Percentiles rank a stretch among this genome's conserved stretches.
Evolutionary conservation across 495 filamentous ascomycete species (phyloP).

Genomic region (Penicillium pancosmium): DNA sequence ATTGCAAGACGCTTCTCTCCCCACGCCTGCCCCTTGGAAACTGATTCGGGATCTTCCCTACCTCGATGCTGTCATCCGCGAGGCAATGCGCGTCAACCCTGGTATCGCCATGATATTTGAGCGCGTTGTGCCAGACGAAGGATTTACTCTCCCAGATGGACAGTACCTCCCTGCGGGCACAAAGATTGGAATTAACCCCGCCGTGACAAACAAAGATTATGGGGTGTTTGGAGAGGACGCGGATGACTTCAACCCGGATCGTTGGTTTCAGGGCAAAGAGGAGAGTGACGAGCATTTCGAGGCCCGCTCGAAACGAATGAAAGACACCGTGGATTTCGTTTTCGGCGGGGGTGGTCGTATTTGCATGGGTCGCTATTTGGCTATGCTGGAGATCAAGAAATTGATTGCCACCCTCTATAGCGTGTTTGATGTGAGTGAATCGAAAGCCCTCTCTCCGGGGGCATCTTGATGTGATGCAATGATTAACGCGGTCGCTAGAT

Average conservation of each 20-base stretch:
- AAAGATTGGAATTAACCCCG: conserved; percentile 62
- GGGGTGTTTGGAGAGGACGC: conserved; percentile 59
- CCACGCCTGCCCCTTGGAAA: conserved; percentile 17
- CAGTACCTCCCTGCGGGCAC: conserved; percentile 55
- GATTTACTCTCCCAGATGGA: conserved; percentile 52
- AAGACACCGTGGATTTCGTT: conserved; percentile 40
- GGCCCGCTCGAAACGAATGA: conserved; percentile 21
- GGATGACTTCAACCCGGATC: conserved; percentile 55
- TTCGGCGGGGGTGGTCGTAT: conserved; percentile 69
- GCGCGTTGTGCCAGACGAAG: conserved; percentile 62
- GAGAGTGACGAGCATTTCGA: conserved; percentile 23
- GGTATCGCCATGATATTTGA: conserved; percentile 64
- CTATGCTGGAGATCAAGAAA: conserved; percentile 78
- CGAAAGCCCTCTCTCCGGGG: not conserved
- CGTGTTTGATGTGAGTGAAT: conserved; percentile 60
- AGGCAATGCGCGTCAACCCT: conserved; percentile 65
- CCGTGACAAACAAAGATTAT: conserved; percentile 56
- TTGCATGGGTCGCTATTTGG: conserved; percentile 75
- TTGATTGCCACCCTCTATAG: conserved; percentile 71
- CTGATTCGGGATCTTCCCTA: conserved; percentile 25
- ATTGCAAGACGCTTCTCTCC: conserved; percentile 16
- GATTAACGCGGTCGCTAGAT: conserved; percentile 15
- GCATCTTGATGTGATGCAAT: not conserved
- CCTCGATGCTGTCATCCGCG: conserved; percentile 33
- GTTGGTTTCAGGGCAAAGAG: conserved; percentile 57